Base-by-base conservation (phyloP, 2,329 filamentous ascomycete species). In the Phoma sp. region DNA sequence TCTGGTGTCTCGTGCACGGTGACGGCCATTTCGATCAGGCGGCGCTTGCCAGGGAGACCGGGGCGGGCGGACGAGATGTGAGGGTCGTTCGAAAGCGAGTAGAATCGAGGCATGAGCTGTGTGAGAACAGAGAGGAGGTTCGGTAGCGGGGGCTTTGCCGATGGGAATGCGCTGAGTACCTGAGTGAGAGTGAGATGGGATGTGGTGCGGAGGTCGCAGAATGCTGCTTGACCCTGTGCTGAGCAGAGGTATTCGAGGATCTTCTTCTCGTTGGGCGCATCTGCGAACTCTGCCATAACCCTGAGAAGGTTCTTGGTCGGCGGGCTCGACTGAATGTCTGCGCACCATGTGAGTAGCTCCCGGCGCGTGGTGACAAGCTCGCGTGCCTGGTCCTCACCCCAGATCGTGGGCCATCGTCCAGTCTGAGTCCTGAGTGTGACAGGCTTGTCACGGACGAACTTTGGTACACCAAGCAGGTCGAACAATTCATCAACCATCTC, bases 71-170 rank as follows among this genome's bases (percentile, higher is more conserved):
- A 89, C 2, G 86, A 89, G 63, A 96, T 86, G 60, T 95, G 90
- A 0, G 95, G 95, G 69, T 99, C 95, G 73, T 96, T 97, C 48
- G 93, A 97, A 11, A 99, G 86, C 4, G 93, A 98, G 79, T 99
- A 99, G 80, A 99, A 99, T 56, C 95, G 90, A 2, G 95, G 95
- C 93, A 98, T 98, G 46, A 98, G 83, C 43, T 91, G 89, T 66
- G 89, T 90, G 47, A 97, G 84, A 38, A 89, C 84, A 2, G 89
- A 90, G 32, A 97, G 83, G 9, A 99, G 81, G 55, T 87, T 81
- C 49, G 95, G 90, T 65, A 99, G 81, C 4, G 93, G 92, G 47
- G 95, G 95, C 71, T 91, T 90, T 6, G 91, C 86, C 36, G 91
- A 96, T 2, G 95, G 92, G 80, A 99, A 99, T 1, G 95, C 95